These are phyloP conservation scores for Sclerotinia borealis DNA, from an alignment of 2,329 filamentous ascomycete genomes.

Conservation along the genomic window DNA sequence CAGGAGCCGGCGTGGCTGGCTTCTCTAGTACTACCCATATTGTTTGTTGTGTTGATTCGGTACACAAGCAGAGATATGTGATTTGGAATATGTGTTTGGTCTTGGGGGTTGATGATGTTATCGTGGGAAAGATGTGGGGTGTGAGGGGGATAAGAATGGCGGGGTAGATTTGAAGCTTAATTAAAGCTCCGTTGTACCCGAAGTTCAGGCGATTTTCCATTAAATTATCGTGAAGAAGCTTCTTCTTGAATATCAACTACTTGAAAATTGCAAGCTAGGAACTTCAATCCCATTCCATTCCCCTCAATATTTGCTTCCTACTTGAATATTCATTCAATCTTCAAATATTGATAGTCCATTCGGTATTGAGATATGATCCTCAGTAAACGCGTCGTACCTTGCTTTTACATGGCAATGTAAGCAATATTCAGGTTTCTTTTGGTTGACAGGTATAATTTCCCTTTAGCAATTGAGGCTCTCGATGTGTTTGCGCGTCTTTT, in stretches of 20 bases:
- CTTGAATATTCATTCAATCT: not conserved
- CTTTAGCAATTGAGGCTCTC: not conserved
- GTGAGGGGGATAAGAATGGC: not conserved
- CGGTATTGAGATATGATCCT: not conserved
- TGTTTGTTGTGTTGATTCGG: not conserved
- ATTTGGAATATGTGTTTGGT: not conserved
- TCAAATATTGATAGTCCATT: not conserved
- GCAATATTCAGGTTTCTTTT: no score
- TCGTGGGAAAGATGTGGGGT: not conserved
- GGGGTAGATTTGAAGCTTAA: not conserved
- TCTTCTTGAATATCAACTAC: no score
- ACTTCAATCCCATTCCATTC: no score
- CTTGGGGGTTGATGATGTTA: not conserved
- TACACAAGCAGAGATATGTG: no score
- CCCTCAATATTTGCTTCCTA: no score
- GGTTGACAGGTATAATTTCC: not conserved
- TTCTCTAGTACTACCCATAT: slow-evolving; percentile 38
- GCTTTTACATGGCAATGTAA: no score
- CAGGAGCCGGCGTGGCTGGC: slow-evolving; percentile 81
- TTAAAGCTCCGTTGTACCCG: not conserved
- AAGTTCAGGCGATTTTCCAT: not conserved
- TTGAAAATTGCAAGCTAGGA: no score
- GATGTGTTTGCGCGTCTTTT: not conserved
- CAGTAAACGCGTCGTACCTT: not conserved
- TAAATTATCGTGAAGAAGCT: no score